Base-by-base conservation (phyloP, 305 asterid genomes). In the Fraxinus paxiana region DNA sequence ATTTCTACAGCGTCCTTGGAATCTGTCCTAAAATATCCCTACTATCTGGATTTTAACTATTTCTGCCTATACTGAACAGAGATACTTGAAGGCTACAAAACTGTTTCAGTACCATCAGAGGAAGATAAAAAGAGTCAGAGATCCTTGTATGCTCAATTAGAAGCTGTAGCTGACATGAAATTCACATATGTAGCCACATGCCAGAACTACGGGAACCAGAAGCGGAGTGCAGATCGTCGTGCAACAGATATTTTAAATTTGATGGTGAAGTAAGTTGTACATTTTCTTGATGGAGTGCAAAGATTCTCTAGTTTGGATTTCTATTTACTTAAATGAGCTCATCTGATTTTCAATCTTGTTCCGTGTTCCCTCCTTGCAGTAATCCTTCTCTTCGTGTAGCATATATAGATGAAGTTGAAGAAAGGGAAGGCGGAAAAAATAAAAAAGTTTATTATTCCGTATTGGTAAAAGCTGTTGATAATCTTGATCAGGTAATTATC, bases 331-430 rank as follows among this genome's bases (percentile, higher is more conserved):
- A 75, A 79, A 79, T 80, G 76, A 76, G 76, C 79, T 82, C 76
- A 70, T 80, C 31, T 65, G n/a, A 80, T 78, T 77, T 33, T 46
- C 46, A 73, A 77, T 56, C 35, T 81, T 77, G 20, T 59, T 51
- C 75, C 77, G 78, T 86, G 81, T 71, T 71, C 43, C 28, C 48
- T 65, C 71, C 28, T 5, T 89, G 84, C 91, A 96, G 99, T 86
- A 91, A 96, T 86, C 98, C 99, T 77, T 91, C 98, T 82, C 98
- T 96, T 73, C 98, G 99, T 73, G 98, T 96, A 67, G 99, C 99
- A 82, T 96, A 91, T 80, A 96, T 96, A 76, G 99, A 94, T 86
- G 99, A 93, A 84, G 97, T 94, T 77, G 99, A 96, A 89, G 99
- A 94, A 92, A 90, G 93, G 85, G 98, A 92, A 80, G 96, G 94